Percentiles rank a stretch among this genome's conserved stretches.
Conservation (phyloP, 2,329 filamentous ascomycete species). For the Hypoxylon rubiginosum region DNA sequence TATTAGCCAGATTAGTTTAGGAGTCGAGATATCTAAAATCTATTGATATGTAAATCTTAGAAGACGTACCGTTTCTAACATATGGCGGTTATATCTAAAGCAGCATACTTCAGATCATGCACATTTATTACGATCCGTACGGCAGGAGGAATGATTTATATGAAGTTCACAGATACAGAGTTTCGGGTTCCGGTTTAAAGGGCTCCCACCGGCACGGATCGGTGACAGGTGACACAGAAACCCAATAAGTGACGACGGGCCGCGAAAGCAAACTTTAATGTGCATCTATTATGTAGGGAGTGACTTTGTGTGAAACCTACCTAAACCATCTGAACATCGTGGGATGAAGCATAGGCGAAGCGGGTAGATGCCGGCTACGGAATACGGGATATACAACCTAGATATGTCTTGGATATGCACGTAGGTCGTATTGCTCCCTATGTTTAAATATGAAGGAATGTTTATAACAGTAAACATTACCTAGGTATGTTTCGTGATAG, state of each 20-base stretch:
- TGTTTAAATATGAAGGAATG: no score
- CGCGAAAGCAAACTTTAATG: background rate
- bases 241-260: background rate
- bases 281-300: background rate
- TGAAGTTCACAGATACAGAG: background rate
- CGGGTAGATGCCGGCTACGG: background rate
- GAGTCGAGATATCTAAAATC: constrained; percentile 13
- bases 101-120: background rate
- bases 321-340: background rate
- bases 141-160: background rate
- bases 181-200: background rate
- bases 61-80: background rate
- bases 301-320: background rate
- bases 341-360: background rate
- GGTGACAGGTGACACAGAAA: background rate
- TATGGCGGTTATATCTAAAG: background rate
- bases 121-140: background rate
- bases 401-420: no score
- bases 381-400: background rate
- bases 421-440: no score
- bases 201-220: background rate
- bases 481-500: background rate
- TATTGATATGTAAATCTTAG: constrained; percentile 1
- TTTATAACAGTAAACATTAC: background rate
- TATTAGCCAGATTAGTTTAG: constrained; percentile 30